Evolutionary conservation across 1,139 yeast species (phyloP), one percentile per base, ranked within the genome.

Genomic region (Debaryomycetaceae sp.): DNA sequence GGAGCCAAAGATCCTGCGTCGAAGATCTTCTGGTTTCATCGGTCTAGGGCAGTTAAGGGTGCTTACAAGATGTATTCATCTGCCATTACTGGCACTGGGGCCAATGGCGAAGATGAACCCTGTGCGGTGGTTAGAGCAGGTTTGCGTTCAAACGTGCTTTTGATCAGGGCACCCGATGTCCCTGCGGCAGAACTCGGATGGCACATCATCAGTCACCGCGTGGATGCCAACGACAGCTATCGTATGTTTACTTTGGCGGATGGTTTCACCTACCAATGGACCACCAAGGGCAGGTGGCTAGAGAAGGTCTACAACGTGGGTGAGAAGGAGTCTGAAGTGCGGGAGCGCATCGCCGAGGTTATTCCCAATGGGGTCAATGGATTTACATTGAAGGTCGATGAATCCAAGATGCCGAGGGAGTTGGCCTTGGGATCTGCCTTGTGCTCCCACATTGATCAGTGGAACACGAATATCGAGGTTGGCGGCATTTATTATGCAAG

Each of bases 21-120:
- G 27, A 53, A 69, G 18, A 44, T 74, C 10, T 75, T 68, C 43
- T 68, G 74, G 65, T 71, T 74, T 54, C 61, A 62, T 11, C 61
- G 82, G 39, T 75, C 81, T 7, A 59, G 82, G 39, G 80, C 81
- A 4, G 81, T 76, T 27, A 75, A 75, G 49, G 81, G 83, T 28
- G 78, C 79, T 2, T 75, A 75, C 51, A 74, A 66, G 45, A 66
- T 76, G 74, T 75, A 60, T 42, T 65, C 72, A 4, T 51, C 62
- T 4, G 56, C 48, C 11, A 53, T 63, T 22, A 37, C 47, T 25
- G 57, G 53, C 2, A 65, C 73, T 0, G 73, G 72, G 3, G 56
- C 58, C 23, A 45, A 61, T 16, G 76, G 72, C 3, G 67, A 64
- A 42, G 76, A 71, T 36, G 71, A 70, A 40, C 80, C 81, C 1